Base-by-base conservation (phyloP, 306 rosid species). In the Acmispon strigosus region DNA sequence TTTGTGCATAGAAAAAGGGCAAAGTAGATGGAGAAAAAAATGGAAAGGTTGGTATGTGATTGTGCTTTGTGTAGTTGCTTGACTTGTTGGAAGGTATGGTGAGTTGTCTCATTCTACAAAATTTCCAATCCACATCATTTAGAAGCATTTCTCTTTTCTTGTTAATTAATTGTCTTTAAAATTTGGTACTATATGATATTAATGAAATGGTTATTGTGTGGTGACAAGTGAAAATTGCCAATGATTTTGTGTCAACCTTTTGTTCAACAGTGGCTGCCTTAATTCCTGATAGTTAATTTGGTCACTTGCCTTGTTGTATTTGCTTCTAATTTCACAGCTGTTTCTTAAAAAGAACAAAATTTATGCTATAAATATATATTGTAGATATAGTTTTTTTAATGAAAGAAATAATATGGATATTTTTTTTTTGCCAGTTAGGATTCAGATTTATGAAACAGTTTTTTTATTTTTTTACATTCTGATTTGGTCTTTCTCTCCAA, bases 41-140 rank as follows among this genome's bases (percentile, higher is more conserved):
- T 45, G 58, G 0, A 27, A 29, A 50, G 42, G 5, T 10, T 54
- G 20, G 12, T 54, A 51, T 49, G 69, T 42, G 55, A 52, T 54
- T 24, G 34, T 75, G 50, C 7, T 3, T 0, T 74, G 37, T 29
- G 53, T 69, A 11, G 14, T 13, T 72, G 52, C 50, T 72, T 66
- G 54, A 66, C 52, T 45, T 63, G 55, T 24, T 72, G 79, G 78
- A 74, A 74, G 79, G 78, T 72, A 69, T 27, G 84, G 15, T 76
- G 71, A 34, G 69, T 78, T 84, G 91, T 84, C 83, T 55, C 48
- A 73, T 74, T 66, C 71, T 11, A 17, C 53, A n/a, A 52, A 68
- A 47, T 17, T 49, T 80, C 83, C 48, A 14, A 41, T 80, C 83
- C 48, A 14, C 73, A 22, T 57, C 47, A 13, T 37, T 61, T 73